A percentile compares a stretch with the other conserved stretches of the same genome.
These are phyloP conservation scores for Halenospora varia DNA, from an alignment of 495 filamentous ascomycete genomes.

Conservation along the genomic window DNA sequence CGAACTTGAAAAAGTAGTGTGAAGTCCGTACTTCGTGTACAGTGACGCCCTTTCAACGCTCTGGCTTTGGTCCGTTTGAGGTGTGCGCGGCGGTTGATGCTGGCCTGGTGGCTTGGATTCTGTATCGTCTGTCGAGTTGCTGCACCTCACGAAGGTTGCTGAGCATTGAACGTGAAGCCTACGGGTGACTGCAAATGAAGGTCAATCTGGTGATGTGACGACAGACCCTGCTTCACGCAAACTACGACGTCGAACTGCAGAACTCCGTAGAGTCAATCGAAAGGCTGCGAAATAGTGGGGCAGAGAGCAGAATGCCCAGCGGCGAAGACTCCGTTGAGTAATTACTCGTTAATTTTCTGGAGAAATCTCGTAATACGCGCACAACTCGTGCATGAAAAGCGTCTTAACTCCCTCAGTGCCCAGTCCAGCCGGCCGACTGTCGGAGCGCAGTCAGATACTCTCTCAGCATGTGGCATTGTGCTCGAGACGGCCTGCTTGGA, in stretches of 20 bases:
- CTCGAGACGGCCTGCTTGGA: no score
- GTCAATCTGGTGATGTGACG: neutral
- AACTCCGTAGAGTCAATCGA: neutral
- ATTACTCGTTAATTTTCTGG: no score
- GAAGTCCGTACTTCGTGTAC: neutral
- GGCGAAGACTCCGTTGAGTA: neutral
- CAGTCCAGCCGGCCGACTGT: no score
- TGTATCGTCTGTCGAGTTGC: neutral
- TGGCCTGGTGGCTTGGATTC: neutral
- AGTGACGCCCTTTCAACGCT: neutral
- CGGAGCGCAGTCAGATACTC: no score
- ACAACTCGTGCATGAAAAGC: neutral
- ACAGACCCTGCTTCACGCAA: neutral
- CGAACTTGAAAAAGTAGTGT: neutral
- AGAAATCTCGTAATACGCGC: neutral
- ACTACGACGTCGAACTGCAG: neutral
- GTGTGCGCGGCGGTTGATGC: neutral
- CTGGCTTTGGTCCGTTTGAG: neutral
- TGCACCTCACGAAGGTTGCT: neutral
- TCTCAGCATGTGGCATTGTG: no score
- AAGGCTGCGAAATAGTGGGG: neutral
- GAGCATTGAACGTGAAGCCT: neutral
- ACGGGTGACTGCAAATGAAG: neutral
- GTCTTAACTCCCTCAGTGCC: neutral
- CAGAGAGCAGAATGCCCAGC: neutral